phyloP scores from a whole-genome alignment of 2,329 filamentous ascomycete species.

The Paramyrothecium sp. region DNA sequence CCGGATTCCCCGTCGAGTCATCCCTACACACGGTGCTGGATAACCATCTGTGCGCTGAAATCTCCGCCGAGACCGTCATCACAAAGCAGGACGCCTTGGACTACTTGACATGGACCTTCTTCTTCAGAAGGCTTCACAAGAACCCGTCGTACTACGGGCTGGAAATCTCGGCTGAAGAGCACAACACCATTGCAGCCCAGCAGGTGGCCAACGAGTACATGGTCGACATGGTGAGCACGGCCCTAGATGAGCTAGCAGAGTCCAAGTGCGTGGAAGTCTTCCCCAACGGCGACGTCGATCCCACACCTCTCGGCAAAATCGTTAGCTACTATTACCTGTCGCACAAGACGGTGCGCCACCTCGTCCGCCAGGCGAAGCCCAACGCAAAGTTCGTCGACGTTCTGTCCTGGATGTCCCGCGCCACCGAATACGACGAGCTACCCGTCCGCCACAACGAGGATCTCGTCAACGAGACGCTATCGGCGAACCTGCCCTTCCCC shows the following conservation, averaged over 20 bases:
- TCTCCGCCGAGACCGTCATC: conserved; percentile 86
- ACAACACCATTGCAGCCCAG: conserved; percentile 83
- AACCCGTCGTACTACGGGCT: conserved; percentile 98
- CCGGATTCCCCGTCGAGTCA: conserved; percentile 95
- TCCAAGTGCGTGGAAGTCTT: conserved; percentile 83
- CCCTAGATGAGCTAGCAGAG: conserved; percentile 75
- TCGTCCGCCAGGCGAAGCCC: conserved; percentile 73
- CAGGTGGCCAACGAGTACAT: conserved; percentile 90
- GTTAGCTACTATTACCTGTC: conserved; percentile 99
- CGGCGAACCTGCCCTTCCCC: conserved; percentile 70
- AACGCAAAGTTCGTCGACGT: conserved; percentile 77
- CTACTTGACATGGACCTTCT: conserved; percentile 99
- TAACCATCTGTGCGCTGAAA: conserved; percentile 93
- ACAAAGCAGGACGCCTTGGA: conserved; percentile 97
- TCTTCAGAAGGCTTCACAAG: conserved; percentile 95
- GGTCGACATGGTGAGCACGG: conserved; percentile 87
- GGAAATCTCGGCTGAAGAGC: conserved; percentile 88
- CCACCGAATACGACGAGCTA: conserved; percentile 95
- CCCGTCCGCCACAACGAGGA: conserved; percentile 98
- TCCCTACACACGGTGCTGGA: conserved; percentile 94
- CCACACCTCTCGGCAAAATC: conserved; percentile 92
- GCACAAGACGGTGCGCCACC: conserved; percentile 87
- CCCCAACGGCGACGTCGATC: conserved; percentile 83
- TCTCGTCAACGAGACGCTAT: conserved; percentile 89
- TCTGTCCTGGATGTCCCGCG: conserved; percentile 87